These are phyloP conservation scores for Ceratonia siliqua DNA, from an alignment of 306 rosid species.

Conservation along the genomic window DNA sequence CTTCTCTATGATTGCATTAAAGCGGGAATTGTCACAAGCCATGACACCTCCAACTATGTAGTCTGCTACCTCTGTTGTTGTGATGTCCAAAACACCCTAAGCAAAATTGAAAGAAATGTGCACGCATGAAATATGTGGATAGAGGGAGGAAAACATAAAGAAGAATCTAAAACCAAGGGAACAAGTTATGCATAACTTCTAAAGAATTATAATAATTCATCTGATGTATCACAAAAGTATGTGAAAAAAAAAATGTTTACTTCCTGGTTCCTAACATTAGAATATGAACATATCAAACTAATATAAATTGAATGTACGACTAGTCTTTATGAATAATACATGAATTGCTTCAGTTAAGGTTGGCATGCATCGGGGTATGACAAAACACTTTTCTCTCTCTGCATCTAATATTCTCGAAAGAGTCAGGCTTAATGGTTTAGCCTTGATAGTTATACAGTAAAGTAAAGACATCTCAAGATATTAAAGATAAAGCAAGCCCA, in stretches of 20 bases:
- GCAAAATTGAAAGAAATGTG: slow-evolving; percentile 30
- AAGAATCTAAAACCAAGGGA: slow-evolving; percentile 22
- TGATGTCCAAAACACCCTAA: slow-evolving; percentile 82
- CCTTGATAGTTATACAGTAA: not conserved
- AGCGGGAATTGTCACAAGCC: slow-evolving; percentile 85
- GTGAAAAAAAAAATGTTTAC: not conserved
- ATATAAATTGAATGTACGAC: not conserved
- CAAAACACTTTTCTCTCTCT: slow-evolving; percentile 7
- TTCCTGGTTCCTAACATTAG: slow-evolving; percentile 10
- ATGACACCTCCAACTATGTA: slow-evolving; percentile 80
- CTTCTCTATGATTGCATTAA: slow-evolving; percentile 74
- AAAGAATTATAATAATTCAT: slow-evolving; percentile 18
- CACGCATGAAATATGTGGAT: slow-evolving; percentile 2
- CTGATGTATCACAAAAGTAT: not conserved
- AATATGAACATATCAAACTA: not conserved
- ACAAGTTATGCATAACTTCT: not conserved
- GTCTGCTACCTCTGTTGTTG: slow-evolving; percentile 93
- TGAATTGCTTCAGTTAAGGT: not conserved
- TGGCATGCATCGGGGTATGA: not conserved
- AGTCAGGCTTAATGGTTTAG: not conserved
- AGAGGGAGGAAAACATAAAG: slow-evolving; percentile 16
- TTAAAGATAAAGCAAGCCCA: not conserved
- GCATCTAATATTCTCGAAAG: not conserved
- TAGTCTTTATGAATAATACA: not conserved
- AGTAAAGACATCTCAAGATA: not conserved